Evolutionary conservation across 768 basidiomycete genomes (phyloP), one percentile per base, ranked within the genome.

Genomic region (Tricholoma matsutake): DNA sequence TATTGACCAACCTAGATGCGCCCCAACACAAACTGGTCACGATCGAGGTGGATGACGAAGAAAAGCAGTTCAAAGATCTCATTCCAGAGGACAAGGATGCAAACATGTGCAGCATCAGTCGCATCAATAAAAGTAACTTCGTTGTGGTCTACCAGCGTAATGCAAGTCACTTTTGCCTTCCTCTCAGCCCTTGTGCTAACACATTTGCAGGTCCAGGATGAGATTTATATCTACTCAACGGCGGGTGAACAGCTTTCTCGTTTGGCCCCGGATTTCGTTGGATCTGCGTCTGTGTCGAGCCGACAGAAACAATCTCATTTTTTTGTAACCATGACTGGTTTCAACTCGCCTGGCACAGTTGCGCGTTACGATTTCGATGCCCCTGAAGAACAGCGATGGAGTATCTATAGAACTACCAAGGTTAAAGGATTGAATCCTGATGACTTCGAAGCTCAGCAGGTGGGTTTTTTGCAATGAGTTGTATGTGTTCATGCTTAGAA

Each of bases 381-480:
- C n/a, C 79, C 82, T 14, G 78, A 81, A 55, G 72, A 68, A 6
- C 73, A 78, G 56, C 72, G 77, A 29, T 87, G 86, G 84, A 81
- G 76, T 29, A 79, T 84, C 20, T 88, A 84, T 71, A 73, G 85
- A 56, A 76, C 81, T 32, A 86, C 86, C 1, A 68, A 79, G 41
- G 81, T 92, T 13, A 79, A 78, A 20, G 88, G 87, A 3, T 74
- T 94, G 35, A 77, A 81, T 54, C 77, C 84, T 0, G 82, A 86
- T 7, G 89, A 94, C 49, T 94, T 94, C 65, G 77, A 83, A 31
- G 77, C 85, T 32, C 80, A 81, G 60, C 92, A 94, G 74, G 84
- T 84, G 63, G 20, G 71, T 61, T 11, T 29, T 25, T 16, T 39
- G 20, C n/a, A 34, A 16, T n/a, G 22, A 43, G 37, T 18, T 32